Percentiles rank a stretch among this genome's conserved stretches.
These are phyloP conservation scores for Calonectria pteridis DNA, from an alignment of 2,329 filamentous ascomycete species.

Conservation along the genomic window DNA sequence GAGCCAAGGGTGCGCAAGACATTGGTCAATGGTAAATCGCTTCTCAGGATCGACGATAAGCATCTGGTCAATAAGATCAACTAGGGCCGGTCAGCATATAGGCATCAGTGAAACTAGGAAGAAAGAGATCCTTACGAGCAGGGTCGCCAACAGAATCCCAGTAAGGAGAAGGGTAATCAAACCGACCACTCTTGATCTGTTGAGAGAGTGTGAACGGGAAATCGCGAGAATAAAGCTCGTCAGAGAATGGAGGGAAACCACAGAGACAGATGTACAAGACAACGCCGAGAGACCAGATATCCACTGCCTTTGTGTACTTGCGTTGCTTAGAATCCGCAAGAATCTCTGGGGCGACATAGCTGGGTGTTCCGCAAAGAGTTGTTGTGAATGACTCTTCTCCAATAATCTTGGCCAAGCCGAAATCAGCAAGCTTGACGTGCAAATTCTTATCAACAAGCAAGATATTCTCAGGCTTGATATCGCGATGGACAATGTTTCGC, in stretches of 20 bases:
- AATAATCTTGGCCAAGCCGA: constrained; percentile 97
- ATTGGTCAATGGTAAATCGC: constrained; percentile 90
- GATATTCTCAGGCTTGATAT: constrained; percentile 98
- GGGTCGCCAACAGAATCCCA: constrained; percentile 76
- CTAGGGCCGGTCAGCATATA: constrained; percentile 45
- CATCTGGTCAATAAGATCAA: constrained; percentile 96
- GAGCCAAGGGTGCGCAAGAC: constrained; percentile 91
- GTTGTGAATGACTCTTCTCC: constrained; percentile 98
- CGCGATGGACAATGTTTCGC: constrained; percentile 95
- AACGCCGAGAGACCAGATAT: constrained; percentile 97
- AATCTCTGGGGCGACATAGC: constrained; percentile 96
- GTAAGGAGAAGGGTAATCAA: constrained; percentile 96
- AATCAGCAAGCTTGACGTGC: constrained; percentile 93
- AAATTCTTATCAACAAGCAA: constrained; percentile 87
- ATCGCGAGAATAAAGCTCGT: constrained; percentile 85
- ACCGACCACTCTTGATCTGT: constrained; percentile 89
- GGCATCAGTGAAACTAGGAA: background rate
- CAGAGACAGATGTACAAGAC: constrained; percentile 98
- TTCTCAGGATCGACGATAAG: constrained; percentile 87
- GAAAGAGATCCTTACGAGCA: constrained; percentile 66
- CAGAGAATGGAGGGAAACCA: constrained; percentile 96
- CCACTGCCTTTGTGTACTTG: constrained; percentile 94
- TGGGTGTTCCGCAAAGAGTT: constrained; percentile 95
- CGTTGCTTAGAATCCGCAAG: constrained; percentile 84
- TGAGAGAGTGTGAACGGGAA: constrained; percentile 91